Evolutionary conservation across 257 asterid genomes (phyloP), one percentile per base, ranked within the genome.

Genomic region (Lycium barbarum): DNA sequence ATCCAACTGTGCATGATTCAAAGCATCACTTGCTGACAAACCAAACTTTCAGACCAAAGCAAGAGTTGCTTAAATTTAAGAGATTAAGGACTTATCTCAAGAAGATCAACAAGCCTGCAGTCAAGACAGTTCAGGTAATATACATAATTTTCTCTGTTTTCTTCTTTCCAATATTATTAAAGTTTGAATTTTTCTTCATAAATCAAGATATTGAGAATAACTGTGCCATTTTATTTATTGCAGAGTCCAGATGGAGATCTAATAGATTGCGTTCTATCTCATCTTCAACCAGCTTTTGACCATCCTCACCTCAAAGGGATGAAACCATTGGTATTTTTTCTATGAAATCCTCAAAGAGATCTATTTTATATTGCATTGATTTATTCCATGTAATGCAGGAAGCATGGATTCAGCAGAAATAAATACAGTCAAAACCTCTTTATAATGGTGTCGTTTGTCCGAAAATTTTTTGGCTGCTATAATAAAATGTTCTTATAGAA

Each of bases 251-350:
- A 93, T 87, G 99, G 99, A 20, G 99, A 96, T 91, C 11, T 85
- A 8, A 89, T 96, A 67, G 98, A 93, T 54, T 96, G 99, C 84
- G 93, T 96, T 38, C 65, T 83, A 63, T 73, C 98, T 84, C 97
- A 96, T 91, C 97, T 93, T 87, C 99, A 96, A 78, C 99, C 99
- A 36, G 98, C 99, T 81, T 96, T 96, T 86, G 98, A 96, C 88
- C 99, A 96, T 84, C 99, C 98, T 79, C 72, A 57, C 84, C 98
- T 96, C 51, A 96, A 88, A 89, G 98, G 98, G 0, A 97, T 95
- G 86, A 95, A 91, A 85, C 98, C 98, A 85, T 73, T 96, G 97
- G 99, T 95, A 92, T 15, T 72, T 20, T 18, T 72, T 1, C 53
- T 18, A 38, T 2, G 13, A 6, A 70, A n/a, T 70, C 11, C 17